Evolutionary conservation across 2,329 filamentous ascomycete species (phyloP), one percentile per base, ranked within the genome.

Genomic region (Aspergillus sp.): DNA sequence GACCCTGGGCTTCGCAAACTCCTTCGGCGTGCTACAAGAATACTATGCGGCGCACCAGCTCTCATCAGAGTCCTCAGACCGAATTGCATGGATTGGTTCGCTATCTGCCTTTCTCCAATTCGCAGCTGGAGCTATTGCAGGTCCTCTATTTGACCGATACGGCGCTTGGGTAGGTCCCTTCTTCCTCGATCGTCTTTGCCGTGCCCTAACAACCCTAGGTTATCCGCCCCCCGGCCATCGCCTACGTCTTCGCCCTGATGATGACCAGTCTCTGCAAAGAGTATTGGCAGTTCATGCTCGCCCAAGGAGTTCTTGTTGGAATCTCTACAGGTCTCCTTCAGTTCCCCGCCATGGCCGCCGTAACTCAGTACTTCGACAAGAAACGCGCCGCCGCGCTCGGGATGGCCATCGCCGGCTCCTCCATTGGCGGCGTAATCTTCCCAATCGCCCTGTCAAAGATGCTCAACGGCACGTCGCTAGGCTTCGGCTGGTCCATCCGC

Each of bases 171-270:
- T 67, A 62, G 15, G 58, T 55, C 15, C 27, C n/a, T 8, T 3
- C 2, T 9, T 48, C 31, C 2, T 12, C 15, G 8, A 46, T 47
- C 8, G 12, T 11, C n/a, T 11, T 6, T 4, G 6, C 11, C 17
- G 8, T 4, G n/a, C 27, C 19, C 33, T 46, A 49, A 51, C 39
- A 19, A 12, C 14, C 2, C 2, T 19, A 66, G 63, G 50, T 64
- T 9, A 62, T 67, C 21, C 53, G 60, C 1, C 56, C 59, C 14
- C 52, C 63, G 2, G 58, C 57, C 1, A 9, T 66, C 4, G n/a
- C 53, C 4, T 63, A 61, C 33, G 80, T 88, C 17, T 82, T 88
- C 54, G 83, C 84, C 4, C 66, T 88, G 6, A 87, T 89, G 83
- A 86, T 88, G 84, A 78, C 83, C 0, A 82, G 78, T 5, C 70